These are phyloP conservation scores for Tetrapyrgos nigripes DNA, from an alignment of 1,284 basidiomycete species.

Conservation along the genomic window DNA sequence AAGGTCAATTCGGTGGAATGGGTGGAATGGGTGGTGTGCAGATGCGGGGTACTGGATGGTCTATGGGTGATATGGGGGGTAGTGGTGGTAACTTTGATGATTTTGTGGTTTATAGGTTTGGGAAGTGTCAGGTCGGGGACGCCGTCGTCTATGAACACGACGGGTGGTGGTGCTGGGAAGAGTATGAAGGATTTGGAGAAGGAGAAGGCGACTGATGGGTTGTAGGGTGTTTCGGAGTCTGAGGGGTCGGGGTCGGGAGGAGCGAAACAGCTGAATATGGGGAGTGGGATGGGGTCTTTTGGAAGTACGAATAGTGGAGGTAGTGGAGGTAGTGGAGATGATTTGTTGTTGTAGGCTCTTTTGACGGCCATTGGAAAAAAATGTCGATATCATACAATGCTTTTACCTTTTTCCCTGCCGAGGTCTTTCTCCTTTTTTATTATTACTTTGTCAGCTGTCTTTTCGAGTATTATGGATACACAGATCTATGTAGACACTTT, in stretches of 20 bases:
- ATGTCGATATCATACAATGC: no score
- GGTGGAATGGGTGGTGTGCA: slow-evolving; percentile 10
- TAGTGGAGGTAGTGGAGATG: slow-evolving; percentile 48
- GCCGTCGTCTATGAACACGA: slow-evolving; percentile 41
- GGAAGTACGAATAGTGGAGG: slow-evolving; percentile 25
- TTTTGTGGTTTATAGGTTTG: slow-evolving; percentile 87
- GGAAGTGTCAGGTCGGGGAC: slow-evolving; percentile 42
- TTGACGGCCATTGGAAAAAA: no score
- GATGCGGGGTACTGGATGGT: slow-evolving; percentile 24
- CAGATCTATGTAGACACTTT: no score
- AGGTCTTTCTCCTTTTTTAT: no score
- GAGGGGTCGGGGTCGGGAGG: slow-evolving; percentile 21
- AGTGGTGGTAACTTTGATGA: slow-evolving; percentile 80
- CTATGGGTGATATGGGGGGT: slow-evolving; percentile 22
- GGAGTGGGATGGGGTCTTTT: slow-evolving; percentile 43
- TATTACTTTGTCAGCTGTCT: no score
- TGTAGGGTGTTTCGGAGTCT: slow-evolving; percentile 67
- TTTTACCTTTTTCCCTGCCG: no score
- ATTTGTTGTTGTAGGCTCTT: slow-evolving; percentile 56
- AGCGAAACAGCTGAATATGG: slow-evolving; percentile 20
- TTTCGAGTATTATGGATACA: no score
- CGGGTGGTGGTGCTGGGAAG: slow-evolving; percentile 53
- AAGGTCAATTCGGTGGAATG: slow-evolving; percentile 18
- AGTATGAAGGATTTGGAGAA: slow-evolving; percentile 88
- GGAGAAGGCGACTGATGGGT: slow-evolving; percentile 80